Percentiles rank a stretch among this genome's conserved stretches.
Conservation (phyloP, 495 filamentous ascomycete genomes). For the Aspergillus bridgeri region DNA sequence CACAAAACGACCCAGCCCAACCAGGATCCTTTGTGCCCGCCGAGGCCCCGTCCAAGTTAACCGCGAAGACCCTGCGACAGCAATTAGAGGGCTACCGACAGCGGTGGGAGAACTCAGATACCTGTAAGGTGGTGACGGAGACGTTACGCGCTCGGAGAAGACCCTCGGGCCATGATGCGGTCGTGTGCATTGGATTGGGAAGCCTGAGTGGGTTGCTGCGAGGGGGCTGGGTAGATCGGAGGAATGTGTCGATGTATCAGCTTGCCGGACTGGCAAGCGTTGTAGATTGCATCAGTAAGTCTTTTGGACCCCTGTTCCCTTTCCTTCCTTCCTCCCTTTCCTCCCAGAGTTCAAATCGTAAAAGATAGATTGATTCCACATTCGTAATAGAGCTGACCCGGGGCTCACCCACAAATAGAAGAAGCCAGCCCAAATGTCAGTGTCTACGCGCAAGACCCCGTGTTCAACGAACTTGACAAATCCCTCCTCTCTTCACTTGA, state of each 20-base stretch:
- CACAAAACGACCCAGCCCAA: slow-evolving; percentile 7
- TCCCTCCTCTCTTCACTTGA: slow-evolving; percentile 51
- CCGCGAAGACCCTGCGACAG: slow-evolving; percentile 31
- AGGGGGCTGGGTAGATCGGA: slow-evolving; percentile 45
- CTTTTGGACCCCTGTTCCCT: slow-evolving; percentile 5
- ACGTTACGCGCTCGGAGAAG: slow-evolving; percentile 1
- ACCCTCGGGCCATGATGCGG: slow-evolving; percentile 15
- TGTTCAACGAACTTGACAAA: slow-evolving; percentile 61
- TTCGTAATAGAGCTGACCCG: neutral
- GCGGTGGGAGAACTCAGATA: slow-evolving; percentile 30
- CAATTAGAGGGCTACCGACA: slow-evolving; percentile 30
- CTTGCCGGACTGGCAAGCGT: slow-evolving; percentile 59
- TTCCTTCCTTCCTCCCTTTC: slow-evolving; percentile 1
- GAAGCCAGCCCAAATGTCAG: slow-evolving; percentile 12
- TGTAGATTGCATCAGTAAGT: slow-evolving; percentile 30
- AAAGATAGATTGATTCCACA: neutral
- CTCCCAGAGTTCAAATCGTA: neutral
- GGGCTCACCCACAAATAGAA: neutral
- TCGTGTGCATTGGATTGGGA: slow-evolving; percentile 54
- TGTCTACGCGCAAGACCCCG: slow-evolving; percentile 65
- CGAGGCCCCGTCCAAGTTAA: slow-evolving; percentile 34
- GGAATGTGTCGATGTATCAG: slow-evolving; percentile 50
- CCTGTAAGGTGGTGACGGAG: slow-evolving; percentile 20
- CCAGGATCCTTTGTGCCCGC: slow-evolving; percentile 21
- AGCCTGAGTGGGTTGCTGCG: slow-evolving; percentile 47